Percentiles rank a stretch among this genome's conserved stretches.
phyloP scores from a whole-genome alignment of 2,329 filamentous ascomycete species.

The Ophiocordyceps robertsii region DNA sequence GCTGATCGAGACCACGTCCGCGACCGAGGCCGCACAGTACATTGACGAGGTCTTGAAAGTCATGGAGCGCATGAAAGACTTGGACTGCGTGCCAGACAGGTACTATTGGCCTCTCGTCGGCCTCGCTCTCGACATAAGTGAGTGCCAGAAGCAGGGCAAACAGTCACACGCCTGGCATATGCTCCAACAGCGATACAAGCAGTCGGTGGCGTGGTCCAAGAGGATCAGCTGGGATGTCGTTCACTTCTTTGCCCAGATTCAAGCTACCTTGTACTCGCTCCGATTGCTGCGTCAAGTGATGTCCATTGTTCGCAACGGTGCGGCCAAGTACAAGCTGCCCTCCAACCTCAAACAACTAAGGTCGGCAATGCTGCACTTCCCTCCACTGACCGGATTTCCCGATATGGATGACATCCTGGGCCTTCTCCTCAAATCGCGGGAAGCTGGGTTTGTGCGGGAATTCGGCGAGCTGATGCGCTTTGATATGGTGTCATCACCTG shows the following conservation, averaged over 20 bases:
- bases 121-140: slow-evolving; percentile 14
- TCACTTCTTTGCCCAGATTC: slow-evolving; percentile 47
- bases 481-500: neutral
- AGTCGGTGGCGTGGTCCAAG: neutral
- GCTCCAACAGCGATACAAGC: slow-evolving; percentile 6
- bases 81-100: neutral
- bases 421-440: slow-evolving; percentile 7
- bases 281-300: slow-evolving; percentile 30
- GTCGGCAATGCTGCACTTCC: slow-evolving; percentile 10
- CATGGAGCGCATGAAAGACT: slow-evolving; percentile 5
- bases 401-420: slow-evolving; percentile 6
- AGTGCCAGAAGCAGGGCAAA: slow-evolving; percentile 15
- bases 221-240: slow-evolving; percentile 38
- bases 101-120: slow-evolving; percentile 13
- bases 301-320: slow-evolving; percentile 3
- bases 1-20: slow-evolving; percentile 7
- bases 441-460: slow-evolving; percentile 3
- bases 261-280: slow-evolving; percentile 48
- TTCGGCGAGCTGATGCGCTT: slow-evolving; percentile 9
- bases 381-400: slow-evolving; percentile 12
- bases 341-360: slow-evolving; percentile 5
- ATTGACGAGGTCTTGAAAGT: slow-evolving; percentile 8
- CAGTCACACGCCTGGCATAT: slow-evolving; percentile 10
- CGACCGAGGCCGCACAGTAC: slow-evolving; percentile 2
- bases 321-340: neutral